Base-by-base conservation (phyloP, 441 rosid species). In the Pelargonium myrrhifolium region DNA sequence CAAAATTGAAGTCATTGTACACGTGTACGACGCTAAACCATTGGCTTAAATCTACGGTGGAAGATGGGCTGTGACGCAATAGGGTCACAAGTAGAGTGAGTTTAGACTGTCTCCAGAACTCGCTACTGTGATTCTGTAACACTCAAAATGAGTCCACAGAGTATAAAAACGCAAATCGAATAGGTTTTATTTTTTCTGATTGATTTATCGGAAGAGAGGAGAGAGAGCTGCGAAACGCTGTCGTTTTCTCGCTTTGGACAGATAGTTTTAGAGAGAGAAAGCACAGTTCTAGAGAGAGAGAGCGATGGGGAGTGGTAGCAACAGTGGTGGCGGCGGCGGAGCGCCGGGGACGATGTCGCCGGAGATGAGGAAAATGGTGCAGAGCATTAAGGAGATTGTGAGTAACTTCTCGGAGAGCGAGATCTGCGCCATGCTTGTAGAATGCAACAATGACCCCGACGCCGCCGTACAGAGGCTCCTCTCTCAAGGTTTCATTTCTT, bases 381-480 rank as follows among this genome's bases (percentile, higher is more conserved):
- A 77, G 65, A 71, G 70, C 43, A 47, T 87, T 60, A 85, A 70
- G 74, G 89, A 84, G 78, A 72, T 78, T 6, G 77, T 85, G 14
- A 65, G 70, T 58, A 68, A 61, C 26, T 66, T 71, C 39, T 79
- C 88, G 28, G 84, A 89, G 72, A 64, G 51, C 2, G 85, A 84
- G 84, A 85, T 89, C 79, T 82, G 74, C 47, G 72, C 81, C 66
- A 75, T 71, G 59, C 92, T 89, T 17, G 68, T 59, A 56, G 87
- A 87, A 17, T 87, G 86, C 61, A 61, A 76, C 55, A 89, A 87
- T 92, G 82, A 87, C 80, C 85, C 90, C 43, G 73, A 77, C 71
- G 88, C 83, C 49, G 84, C 92, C 73, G 82, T 81, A 61, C 80
- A 84, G 67, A 82, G 76, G 14, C 86, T 89, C 72, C 88, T 87